Evolutionary conservation across 371 early-diverging fungal genomes (phyloP), one percentile per base, ranked within the genome.

Genomic region (Rhizomucor pusillus): DNA sequence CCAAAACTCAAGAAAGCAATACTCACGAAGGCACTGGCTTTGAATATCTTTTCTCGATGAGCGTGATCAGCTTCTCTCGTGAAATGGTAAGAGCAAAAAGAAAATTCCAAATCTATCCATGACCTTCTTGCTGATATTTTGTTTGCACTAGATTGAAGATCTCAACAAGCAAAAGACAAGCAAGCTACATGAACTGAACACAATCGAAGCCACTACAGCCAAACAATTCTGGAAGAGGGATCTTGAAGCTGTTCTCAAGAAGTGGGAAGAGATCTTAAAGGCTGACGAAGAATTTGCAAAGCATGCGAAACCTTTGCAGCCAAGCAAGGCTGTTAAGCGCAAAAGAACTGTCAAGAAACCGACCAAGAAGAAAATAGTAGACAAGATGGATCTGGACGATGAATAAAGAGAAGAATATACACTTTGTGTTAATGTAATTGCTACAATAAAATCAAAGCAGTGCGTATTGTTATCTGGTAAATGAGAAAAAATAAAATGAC

Each of bases 11-110:
- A n/a, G 45, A 55, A 1, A 45, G 46, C 24, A 34, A 34, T 20
- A 56, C 59, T 6, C 23, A 52, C 11, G 59, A 50, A 2, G 53
- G 49, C n/a, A 58, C 66, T 19, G 94, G 90, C 22, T 99, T 85
- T 63, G 95, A 98, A 58, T 99, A 99, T 62, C 79, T 99, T 34
- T 80, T 99, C 50, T 69, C 79, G 12, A 97, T 99, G 91, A 90
- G 92, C 23, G 91, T 99, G 19, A 89, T 90, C 77, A 92, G 82
- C 47, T 82, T 99, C 57, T 99, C 99, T 1, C 62, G 65, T 48
- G 96, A 99, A 64, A 94, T 93, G 81, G 89, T 87, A 37, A 11
- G 43, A 16, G 49, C 5, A 50, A 25, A 39, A 12, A 36, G 1
- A 18, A 20, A 22, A 10, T 44, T 9, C 7, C 43, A 14, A 1